Base-by-base conservation (phyloP, 2,329 filamentous ascomycete genomes). In the Fusarium globosum region DNA sequence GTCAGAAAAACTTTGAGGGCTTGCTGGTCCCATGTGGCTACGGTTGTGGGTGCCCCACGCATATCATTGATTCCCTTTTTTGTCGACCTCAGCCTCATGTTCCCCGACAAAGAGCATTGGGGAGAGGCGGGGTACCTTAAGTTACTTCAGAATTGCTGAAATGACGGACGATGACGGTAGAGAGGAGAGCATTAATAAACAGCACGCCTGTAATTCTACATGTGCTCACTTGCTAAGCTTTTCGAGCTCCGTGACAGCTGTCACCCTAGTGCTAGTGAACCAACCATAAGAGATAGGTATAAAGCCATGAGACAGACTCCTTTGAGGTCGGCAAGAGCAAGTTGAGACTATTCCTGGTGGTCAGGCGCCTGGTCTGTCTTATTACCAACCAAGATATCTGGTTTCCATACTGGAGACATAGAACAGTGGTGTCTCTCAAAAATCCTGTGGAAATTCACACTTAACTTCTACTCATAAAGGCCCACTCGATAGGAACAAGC, bases 151-250 rank as follows among this genome's bases (percentile, higher is more conserved):
- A 72, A 72, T 56, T 59, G 63, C 68, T 69, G 65, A 41, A 36
- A 73, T 73, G 71, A 69, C 60, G 59, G 68, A 59, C 36, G 56
- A 73, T 74, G 71, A 71, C 71, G 71, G 68, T 26, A 53, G 57
- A 61, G 35, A 56, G 48, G 38, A 57, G 65, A 41, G 36, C 51
- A 45, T 61, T 39, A 46, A 21, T n/a, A 46, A 26, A 49, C 60
- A 57, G 48, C 45, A 43, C 57, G 49, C 36, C 49, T 61, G 28
- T 39, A 23, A 57, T 58, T 58, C 39, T 60, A 41, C 52, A 43
- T 59, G 65, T 52, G 49, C 33, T 52, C 33, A 21, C 49, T 48
- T 36, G 30, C 56, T 42, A 23, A 51, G 38, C n/a, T 33, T 41
- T 23, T 61, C 12, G 18, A 58, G 36, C 39, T 26, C 26, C 10